Evolutionary conservation across 768 basidiomycete genomes (phyloP), one percentile per base, ranked within the genome.

Genomic region (Strobilomyces confusus): DNA sequence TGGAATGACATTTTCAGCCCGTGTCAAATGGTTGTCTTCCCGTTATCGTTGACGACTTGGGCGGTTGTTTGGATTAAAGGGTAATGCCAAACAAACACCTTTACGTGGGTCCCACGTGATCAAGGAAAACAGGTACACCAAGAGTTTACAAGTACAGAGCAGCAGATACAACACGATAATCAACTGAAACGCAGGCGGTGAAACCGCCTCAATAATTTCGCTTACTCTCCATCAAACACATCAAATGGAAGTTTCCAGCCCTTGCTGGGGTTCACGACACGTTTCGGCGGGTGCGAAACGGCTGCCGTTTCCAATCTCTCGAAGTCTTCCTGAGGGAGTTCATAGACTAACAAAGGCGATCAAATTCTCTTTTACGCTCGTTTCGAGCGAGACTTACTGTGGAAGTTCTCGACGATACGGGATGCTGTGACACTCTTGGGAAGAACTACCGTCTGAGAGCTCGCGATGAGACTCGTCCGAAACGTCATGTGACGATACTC

Each of bases 361-460:
- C 19, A 57, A 9, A 19, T 6, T 15, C 29, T 20, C 5, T 7
- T 36, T n/a, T 6, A 3, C 9, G n/a, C 3, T 9, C 5, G 4
- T 7, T 14, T 40, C 12, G 22, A 9, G 2, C 19, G 41, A 19
- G 17, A n/a, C 73, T 54, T 58, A 81, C 86, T 70, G n/a, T 82
- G 73, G 38, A 84, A 70, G 73, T 92, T 92, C 66, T 88, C 86
- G 51, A 76, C 72, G 32, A 92, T 75, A 26, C 87, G 80, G 41
- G 78, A 77, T 12, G 86, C 75, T 4, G 82, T 84, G 14, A 89
- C 86, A 57, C 84, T 87, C 76, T 91, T 92, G 2, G 89, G 87
- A 12, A 92, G 74, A 8, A 85, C 85, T 51, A 86, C 73, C 44
- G 83, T 82, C 85, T 87, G 58, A 36, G 46, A 29, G 29, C 14